Conservation (phyloP, 352 stramenopile genomes). For the Pythium biforme region DNA sequence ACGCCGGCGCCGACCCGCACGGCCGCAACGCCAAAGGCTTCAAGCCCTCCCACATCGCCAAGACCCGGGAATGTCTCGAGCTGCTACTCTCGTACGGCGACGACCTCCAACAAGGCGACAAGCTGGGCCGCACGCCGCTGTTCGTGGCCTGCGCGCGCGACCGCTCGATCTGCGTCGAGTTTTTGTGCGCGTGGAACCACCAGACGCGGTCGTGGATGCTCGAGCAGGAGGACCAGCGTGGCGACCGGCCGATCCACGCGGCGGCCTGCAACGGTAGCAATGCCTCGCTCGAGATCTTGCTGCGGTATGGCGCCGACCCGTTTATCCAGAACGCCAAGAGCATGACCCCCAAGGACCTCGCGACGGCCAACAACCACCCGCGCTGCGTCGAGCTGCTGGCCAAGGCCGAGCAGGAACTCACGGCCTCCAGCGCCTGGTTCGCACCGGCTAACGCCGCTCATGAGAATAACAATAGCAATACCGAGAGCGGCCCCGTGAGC, state of each 20-base stretch:
- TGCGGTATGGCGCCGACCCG: conserved; percentile 53
- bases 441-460: conserved; percentile 47
- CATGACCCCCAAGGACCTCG: conserved; percentile 53
- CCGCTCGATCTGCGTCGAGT: conserved; percentile 50
- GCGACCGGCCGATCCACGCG: conserved; percentile 58
- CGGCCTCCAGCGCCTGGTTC: conserved; percentile 46
- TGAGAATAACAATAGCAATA: conserved; percentile 2
- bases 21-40: conserved; percentile 67
- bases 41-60: conserved; percentile 63
- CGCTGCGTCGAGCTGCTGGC: conserved; percentile 44
- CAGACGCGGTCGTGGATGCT: conserved; percentile 66
- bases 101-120: conserved; percentile 63
- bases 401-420: conserved; percentile 44
- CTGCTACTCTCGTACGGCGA: conserved; percentile 54
- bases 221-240: conserved; percentile 60
- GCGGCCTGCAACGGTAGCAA: conserved; percentile 61
- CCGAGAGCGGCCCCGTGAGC: neutral
- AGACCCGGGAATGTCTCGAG: conserved; percentile 50
- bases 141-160: conserved; percentile 67
- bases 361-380: conserved; percentile 42
- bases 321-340: conserved; percentile 43
- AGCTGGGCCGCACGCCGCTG: conserved; percentile 56
- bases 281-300: conserved; percentile 38
- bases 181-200: conserved; percentile 64
- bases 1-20: conserved; percentile 56